Conservation (phyloP, 208 protist genomes). For the Leptomonas seymouri region DNA sequence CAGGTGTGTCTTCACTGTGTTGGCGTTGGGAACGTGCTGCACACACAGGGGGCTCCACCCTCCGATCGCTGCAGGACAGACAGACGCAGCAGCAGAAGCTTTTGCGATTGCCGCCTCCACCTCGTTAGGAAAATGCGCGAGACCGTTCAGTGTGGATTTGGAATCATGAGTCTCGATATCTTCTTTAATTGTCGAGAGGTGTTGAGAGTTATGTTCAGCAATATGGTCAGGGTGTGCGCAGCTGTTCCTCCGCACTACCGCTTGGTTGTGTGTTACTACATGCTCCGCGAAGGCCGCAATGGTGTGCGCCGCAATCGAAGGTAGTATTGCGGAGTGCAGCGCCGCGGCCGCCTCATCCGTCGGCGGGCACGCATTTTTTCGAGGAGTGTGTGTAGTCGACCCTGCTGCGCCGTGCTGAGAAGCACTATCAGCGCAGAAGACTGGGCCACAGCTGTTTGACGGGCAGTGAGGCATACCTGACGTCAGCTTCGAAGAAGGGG, state of each 20-base stretch:
- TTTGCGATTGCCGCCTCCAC: not conserved
- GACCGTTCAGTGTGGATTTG: not conserved
- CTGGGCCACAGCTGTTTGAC: not conserved
- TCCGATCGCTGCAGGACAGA: not conserved
- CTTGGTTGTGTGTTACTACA: not conserved
- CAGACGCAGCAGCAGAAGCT: not conserved
- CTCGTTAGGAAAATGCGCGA: too few species aligned
- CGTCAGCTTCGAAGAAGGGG: too few species aligned
- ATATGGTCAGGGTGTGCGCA: not conserved
- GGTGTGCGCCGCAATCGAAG: not conserved
- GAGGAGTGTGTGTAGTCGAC: not conserved
- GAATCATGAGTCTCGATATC: not conserved
- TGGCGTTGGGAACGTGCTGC: not conserved
- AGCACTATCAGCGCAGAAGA: not conserved
- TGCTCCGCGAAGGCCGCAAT: not conserved
- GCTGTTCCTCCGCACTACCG: not conserved
- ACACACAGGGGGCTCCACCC: not conserved
- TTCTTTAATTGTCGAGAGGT: not conserved
- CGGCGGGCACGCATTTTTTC: not conserved
- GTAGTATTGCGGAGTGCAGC: not conserved
- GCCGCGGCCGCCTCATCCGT: not conserved
- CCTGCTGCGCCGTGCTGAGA: not conserved
- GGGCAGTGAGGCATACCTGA: not conserved
- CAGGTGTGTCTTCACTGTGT: not conserved
- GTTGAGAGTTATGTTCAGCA: not conserved